phyloP scores from a whole-genome alignment of 148 eudicot genomes.

The Drosera capensis region DNA sequence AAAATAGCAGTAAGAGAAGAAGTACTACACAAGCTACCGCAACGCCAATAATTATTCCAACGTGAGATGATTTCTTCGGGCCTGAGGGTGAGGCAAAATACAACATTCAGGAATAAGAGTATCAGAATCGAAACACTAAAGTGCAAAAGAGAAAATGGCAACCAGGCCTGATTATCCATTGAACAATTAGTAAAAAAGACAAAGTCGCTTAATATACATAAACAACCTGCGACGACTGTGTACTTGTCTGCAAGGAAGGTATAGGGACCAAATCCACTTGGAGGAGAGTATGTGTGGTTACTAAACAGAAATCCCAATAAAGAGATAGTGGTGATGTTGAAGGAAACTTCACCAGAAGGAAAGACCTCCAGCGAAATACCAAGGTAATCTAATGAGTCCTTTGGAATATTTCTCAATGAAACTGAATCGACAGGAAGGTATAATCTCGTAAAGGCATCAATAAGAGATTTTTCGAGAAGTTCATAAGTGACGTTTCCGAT shows the following conservation, averaged over 20 bases:
- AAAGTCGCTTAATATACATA: neutral
- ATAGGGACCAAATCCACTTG: constrained; percentile 45
- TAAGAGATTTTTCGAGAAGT: constrained; percentile 22
- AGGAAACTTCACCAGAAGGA: constrained; percentile 36
- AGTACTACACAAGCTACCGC: constrained; percentile 31
- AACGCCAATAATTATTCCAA: constrained; percentile 31
- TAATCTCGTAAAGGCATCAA: constrained; percentile 5
- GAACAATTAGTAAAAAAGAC: neutral
- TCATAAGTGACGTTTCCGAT: constrained; percentile 17
- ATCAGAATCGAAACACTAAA: neutral
- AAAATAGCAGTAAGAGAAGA: constrained; percentile 25
- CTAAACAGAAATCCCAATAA: constrained; percentile 35
- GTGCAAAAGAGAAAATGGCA: constrained; percentile 1
- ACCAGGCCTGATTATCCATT: too few species aligned
- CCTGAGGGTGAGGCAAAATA: constrained; percentile 8
- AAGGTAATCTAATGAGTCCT: constrained; percentile 22
- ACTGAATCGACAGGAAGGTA: constrained; percentile 58
- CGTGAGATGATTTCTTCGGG: constrained; percentile 17
- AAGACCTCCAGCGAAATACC: constrained; percentile 32
- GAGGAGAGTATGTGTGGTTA: constrained; percentile 51
- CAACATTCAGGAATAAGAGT: constrained; percentile 1
- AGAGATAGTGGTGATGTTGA: constrained; percentile 42
- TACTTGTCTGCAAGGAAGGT: constrained; percentile 31
- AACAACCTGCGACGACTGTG: constrained; percentile 22
- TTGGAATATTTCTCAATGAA: constrained; percentile 29